Base-by-base conservation (phyloP, 2,329 filamentous ascomycete genomes). In the Scopulariopsis brevicaulis region DNA sequence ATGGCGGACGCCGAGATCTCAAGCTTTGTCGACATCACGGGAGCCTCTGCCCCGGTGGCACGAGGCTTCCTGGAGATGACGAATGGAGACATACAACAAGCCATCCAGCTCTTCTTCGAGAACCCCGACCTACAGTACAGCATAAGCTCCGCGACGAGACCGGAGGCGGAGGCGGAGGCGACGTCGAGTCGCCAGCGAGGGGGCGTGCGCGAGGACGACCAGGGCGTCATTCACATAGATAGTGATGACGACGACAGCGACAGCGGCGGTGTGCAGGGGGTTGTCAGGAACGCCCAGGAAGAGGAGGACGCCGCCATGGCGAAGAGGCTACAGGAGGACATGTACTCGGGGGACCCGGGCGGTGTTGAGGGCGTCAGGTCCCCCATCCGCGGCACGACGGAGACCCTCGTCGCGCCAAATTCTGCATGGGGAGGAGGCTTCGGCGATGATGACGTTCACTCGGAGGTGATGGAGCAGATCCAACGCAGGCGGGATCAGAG, bases 241-340 rank as follows among this genome's bases (percentile, higher is more conserved):
- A 88, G 87, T 20, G 89, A 93, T 40, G 80, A 76, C 40, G 78
- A 81, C 58, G 77, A 76, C 24, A 66, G 70, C 60, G 67, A 68
- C 54, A 69, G 75, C 43, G 65, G 69, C 43, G 70, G 74, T 58
- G 68, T 73, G 71, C 67, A 70, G 58, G 70, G 74, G 57, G 71
- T 78, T 46, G 73, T 73, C 11, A 73, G 71, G 35, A 72, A 70
- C 4, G 82, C 80, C 18, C 77, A 84, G 57, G 83, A 88, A 63
- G 92, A 96, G 62, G 91, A 96, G 66, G 94, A 99, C 66, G 92
- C 90, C 56, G 92, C 89, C 51, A 93, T 97, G 85, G 94, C 94
- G 7, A 84, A 92, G 69, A 83, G 89, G 59, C 71, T 99, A 60
- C 94, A 99, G 70, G 89, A 99, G 67, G 91, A 99, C 71, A 81